Conservation (phyloP, 2,329 filamentous ascomycete genomes). For the Coniochaeta prunicola region DNA sequence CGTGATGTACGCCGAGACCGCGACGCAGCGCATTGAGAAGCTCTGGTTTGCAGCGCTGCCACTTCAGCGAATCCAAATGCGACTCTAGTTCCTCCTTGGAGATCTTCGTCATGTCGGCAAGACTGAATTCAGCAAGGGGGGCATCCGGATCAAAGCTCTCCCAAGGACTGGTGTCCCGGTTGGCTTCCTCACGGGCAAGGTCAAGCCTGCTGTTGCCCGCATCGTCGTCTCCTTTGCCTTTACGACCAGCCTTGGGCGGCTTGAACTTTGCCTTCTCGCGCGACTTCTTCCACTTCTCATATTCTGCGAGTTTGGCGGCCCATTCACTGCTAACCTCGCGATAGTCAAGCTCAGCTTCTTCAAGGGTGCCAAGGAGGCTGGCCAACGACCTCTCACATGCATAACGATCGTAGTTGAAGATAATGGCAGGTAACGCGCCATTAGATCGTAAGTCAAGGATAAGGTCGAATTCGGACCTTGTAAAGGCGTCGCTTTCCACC, state of each 20-base stretch:
- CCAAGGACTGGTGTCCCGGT: slow-evolving; percentile 47
- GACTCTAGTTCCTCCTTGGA: slow-evolving; percentile 50
- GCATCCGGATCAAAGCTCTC: slow-evolving; percentile 61
- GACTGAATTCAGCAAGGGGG: slow-evolving; percentile 56
- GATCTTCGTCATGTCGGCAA: slow-evolving; percentile 56
- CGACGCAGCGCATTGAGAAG: slow-evolving; percentile 55
- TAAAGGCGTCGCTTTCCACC: slow-evolving; percentile 28
- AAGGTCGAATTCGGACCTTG: slow-evolving; percentile 37
- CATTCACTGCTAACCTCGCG: slow-evolving; percentile 51
- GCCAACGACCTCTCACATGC: slow-evolving; percentile 54
- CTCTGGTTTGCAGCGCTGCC: slow-evolving; percentile 39
- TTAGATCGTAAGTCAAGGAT: slow-evolving; percentile 49
- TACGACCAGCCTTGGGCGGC: background rate
- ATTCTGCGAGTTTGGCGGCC: slow-evolving; percentile 51
- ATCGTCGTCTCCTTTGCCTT: slow-evolving; percentile 27
- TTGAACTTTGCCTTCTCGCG: slow-evolving; percentile 24
- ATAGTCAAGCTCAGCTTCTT: slow-evolving; percentile 46
- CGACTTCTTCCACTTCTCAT: slow-evolving; percentile 46
- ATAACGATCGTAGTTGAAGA: slow-evolving; percentile 69
- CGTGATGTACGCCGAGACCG: slow-evolving; percentile 71
- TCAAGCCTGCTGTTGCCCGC: slow-evolving; percentile 44
- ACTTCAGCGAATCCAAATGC: slow-evolving; percentile 43
- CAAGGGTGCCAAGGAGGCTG: slow-evolving; percentile 43
- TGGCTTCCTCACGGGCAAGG: slow-evolving; percentile 46
- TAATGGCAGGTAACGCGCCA: slow-evolving; percentile 62